A percentile compares a stretch with the other conserved stretches of the same genome.
Evolutionary conservation across 2,329 filamentous ascomycete genomes (phyloP).

Genomic region (Epichloe hybrida): DNA sequence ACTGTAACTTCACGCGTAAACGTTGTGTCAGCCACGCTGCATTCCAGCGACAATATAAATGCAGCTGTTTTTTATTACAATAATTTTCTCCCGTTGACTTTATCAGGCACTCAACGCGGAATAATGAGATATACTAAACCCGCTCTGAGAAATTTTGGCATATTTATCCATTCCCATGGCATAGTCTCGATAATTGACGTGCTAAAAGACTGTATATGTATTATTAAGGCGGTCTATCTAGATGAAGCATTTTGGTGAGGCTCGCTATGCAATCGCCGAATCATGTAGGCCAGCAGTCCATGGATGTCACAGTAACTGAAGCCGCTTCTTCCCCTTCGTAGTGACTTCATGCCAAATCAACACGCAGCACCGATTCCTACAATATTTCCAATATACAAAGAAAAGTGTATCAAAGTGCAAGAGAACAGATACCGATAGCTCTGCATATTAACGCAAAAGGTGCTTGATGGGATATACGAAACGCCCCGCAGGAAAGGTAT

Average conservation of each 20-base stretch:
- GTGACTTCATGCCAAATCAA: not conserved
- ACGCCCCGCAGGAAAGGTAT: too few species aligned
- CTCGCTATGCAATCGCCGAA: slow-evolving; percentile 6
- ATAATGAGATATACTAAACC: not conserved
- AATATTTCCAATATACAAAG: not conserved
- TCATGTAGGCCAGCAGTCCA: not conserved
- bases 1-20: too few species aligned
- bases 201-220: not conserved
- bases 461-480: not conserved
- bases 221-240: slow-evolving; percentile 4
- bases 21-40: not conserved
- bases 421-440: not conserved
- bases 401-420: not conserved
- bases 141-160: not conserved
- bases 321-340: not conserved
- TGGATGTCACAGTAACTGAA: not conserved
- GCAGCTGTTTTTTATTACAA: not conserved
- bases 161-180: not conserved
- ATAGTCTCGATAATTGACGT: not conserved
- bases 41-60: not conserved
- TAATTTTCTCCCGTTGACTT: not conserved
- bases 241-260: not conserved
- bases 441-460: not conserved
- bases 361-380: not conserved
- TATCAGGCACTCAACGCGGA: not conserved